Evolutionary conservation across 1,139 yeast genomes (phyloP).

Genomic region (Nakaseomyces sp.): DNA sequence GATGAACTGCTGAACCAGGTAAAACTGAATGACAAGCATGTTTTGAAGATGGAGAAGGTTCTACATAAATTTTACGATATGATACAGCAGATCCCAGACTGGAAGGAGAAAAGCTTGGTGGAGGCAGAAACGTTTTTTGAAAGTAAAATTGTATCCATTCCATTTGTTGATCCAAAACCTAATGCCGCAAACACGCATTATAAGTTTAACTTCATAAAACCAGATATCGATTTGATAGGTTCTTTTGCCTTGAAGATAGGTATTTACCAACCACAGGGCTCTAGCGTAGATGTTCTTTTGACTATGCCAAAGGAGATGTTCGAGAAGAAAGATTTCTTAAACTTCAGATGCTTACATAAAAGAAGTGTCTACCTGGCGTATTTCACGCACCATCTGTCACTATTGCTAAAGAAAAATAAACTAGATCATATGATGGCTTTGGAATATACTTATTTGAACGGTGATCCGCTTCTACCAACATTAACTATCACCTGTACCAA

Average conservation of each 20-base stretch:
- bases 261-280: slow-evolving; percentile 52
- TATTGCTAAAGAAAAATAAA: slow-evolving; percentile 46
- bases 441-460: slow-evolving; percentile 57
- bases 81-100: slow-evolving; percentile 53
- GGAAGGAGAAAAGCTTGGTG: slow-evolving; percentile 42
- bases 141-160: slow-evolving; percentile 50
- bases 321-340: slow-evolving; percentile 81
- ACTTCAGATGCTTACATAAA: slow-evolving; percentile 83
- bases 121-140: slow-evolving; percentile 47
- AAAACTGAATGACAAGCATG: slow-evolving; percentile 59
- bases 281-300: slow-evolving; percentile 66
- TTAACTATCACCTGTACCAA: slow-evolving; percentile 41
- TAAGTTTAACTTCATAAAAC: slow-evolving; percentile 60
- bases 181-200: slow-evolving; percentile 49
- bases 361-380: slow-evolving; percentile 80
- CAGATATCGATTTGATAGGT: slow-evolving; percentile 74
- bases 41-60: slow-evolving; percentile 61
- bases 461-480: slow-evolving; percentile 58
- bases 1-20: slow-evolving; percentile 82
- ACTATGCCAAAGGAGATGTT: slow-evolving; percentile 72
- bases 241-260: slow-evolving; percentile 84
- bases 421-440: slow-evolving; percentile 40
- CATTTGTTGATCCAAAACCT: slow-evolving; percentile 88
- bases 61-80: slow-evolving; percentile 68
- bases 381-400: slow-evolving; percentile 54